Evolutionary conservation across 2,329 filamentous ascomycete genomes (phyloP), one percentile per base, ranked within the genome.

Genomic region (Xylariaceae sp.): DNA sequence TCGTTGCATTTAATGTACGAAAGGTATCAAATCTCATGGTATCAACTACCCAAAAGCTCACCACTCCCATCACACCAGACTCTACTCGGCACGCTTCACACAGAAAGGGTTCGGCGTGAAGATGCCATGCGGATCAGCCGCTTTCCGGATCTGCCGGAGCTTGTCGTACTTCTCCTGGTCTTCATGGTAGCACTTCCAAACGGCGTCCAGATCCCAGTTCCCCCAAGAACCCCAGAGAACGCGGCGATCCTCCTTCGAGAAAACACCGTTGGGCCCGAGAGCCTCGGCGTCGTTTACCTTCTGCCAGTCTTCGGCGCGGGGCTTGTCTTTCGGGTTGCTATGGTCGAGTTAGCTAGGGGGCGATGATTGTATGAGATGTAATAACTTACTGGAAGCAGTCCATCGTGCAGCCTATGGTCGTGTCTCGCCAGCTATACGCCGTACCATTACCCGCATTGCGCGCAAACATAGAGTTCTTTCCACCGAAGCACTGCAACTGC

Each of bases 371-470:
- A 17, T 48, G 17, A 3, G 5, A 45, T 50, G 3, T 17, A 18
- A 9, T 37, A 15, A 63, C 62, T 61, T 63, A 63, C 62, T 80
- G 74, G 64, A 80, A 81, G 56, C 75, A 78, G 58, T 81, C 79
- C 15, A 79, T 69, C 0, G 69, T 73, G 42, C 70, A 70, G 4
- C 69, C 66, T 4, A 79, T 64, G 3, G 72, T 76, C 0, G 75
- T 74, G 64, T 80, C 77, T 53, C 79, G 72, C 75, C 77, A 80
- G 66, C 76, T 79, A 63, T 75, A 80, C 0, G 77, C 71, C 0
- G 77, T 80, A 6, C 78, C 78, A 53, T 80, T 80, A 49, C 70
- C 67, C 4, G 68, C 71, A 60, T 80, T 80, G 10, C 62, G 62
- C 4, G 64, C 65, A 64, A 79, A 78, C 59, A 68, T 70, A 5